These are phyloP conservation scores for Fusarium mundagurra DNA, from an alignment of 2,329 filamentous ascomycete genomes.

Conservation along the genomic window DNA sequence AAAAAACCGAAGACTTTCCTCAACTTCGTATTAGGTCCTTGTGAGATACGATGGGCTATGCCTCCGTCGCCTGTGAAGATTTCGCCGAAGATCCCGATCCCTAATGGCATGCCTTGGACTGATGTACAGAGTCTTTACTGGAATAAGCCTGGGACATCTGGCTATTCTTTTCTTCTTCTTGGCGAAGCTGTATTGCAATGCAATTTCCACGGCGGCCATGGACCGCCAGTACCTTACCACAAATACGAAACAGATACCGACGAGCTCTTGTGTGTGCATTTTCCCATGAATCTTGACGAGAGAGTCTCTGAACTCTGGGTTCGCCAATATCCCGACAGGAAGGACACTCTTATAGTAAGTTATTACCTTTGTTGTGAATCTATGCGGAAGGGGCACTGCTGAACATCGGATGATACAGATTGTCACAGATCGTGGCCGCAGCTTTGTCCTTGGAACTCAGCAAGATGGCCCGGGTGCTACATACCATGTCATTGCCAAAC, in stretches of 20 bases:
- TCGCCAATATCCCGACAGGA: not conserved
- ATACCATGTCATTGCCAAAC: not conserved
- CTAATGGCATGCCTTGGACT: fast-evolving
- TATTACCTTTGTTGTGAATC: not conserved
- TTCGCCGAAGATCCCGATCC: not conserved
- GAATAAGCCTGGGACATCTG: not conserved
- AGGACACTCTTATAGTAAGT: not conserved
- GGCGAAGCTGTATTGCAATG: not conserved
- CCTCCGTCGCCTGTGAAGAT: not conserved
- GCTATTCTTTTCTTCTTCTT: not conserved
- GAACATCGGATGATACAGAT: not conserved
- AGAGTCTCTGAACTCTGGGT: not conserved
- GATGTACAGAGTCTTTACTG: not conserved
- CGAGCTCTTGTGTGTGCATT: not conserved
- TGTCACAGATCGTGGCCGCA: not conserved
- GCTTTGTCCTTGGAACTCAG: not conserved
- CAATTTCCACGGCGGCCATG: fast-evolving
- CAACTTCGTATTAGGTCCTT: not conserved
- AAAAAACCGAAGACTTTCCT: too few relatives aligned
- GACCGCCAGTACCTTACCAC: not conserved
- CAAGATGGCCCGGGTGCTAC: not conserved
- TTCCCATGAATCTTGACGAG: not conserved
- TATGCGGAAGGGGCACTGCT: not conserved
- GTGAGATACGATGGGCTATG: not conserved
- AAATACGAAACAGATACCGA: not conserved